Conservation (phyloP, 140 eudicot species). For the Flaveria floridana region DNA sequence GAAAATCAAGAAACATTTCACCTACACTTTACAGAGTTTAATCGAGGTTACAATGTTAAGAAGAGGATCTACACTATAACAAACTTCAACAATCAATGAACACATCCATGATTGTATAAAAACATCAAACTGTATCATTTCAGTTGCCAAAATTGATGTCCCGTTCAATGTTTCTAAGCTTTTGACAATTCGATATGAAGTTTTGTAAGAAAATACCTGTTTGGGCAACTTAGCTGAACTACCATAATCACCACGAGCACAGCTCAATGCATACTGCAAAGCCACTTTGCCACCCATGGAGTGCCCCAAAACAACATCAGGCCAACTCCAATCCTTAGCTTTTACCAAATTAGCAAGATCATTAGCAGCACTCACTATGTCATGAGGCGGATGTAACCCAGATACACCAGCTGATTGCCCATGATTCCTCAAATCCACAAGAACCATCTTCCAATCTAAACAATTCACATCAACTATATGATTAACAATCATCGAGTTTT, state of each 20-base stretch:
- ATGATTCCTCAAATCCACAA: constrained; percentile 86
- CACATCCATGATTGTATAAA: not conserved
- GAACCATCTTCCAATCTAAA: constrained; percentile 82
- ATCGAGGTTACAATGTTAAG: not conserved
- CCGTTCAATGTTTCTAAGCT: not conserved
- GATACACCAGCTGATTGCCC: constrained; percentile 72
- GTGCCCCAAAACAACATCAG: constrained; percentile 89
- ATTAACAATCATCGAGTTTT: not conserved
- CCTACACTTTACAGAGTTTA: not conserved
- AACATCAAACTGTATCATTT: not conserved
- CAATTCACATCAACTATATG: not conserved
- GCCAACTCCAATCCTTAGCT: constrained; percentile 73
- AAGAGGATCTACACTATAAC: not conserved
- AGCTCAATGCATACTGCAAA: constrained; percentile 70
- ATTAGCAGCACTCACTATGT: constrained; percentile 69
- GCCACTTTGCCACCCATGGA: constrained; percentile 98
- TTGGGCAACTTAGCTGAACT: constrained; percentile 60
- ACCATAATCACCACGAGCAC: constrained; percentile 80
- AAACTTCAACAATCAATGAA: not conserved
- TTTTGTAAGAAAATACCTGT: constrained; percentile 50
- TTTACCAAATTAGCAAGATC: constrained; percentile 77
- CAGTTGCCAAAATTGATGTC: not conserved
- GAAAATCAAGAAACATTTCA: not conserved
- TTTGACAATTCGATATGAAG: not conserved
- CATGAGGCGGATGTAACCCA: constrained; percentile 65